Conservation (phyloP, 2,329 filamentous ascomycete genomes). For the Macrophomina pseudophaseolina region DNA sequence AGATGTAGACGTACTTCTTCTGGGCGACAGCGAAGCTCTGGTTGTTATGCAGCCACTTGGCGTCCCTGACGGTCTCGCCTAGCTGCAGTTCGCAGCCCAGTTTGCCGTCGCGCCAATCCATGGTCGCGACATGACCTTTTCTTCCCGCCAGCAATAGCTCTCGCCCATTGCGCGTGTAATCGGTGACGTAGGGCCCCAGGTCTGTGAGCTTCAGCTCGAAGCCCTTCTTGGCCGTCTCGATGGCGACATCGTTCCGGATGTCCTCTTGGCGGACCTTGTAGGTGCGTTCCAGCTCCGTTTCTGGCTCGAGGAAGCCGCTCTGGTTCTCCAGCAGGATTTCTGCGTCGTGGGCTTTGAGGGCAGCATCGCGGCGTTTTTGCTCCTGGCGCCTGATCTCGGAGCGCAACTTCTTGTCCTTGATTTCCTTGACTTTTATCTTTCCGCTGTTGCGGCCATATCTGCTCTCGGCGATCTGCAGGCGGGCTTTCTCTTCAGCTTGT, state of each 20-base stretch:
- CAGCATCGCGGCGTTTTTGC: conserved; percentile 78
- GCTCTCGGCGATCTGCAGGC: conserved; percentile 53
- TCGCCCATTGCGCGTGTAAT: conserved; percentile 89
- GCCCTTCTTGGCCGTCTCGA: conserved; percentile 88
- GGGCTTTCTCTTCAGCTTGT: conserved; percentile 37
- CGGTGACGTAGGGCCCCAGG: conserved; percentile 84
- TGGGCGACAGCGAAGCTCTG: conserved; percentile 94
- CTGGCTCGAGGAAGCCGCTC: conserved; percentile 83
- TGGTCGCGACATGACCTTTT: conserved; percentile 93
- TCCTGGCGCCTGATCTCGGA: conserved; percentile 80
- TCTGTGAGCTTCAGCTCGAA: conserved; percentile 82
- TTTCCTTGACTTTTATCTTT: conserved; percentile 70
- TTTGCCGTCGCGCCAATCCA: conserved; percentile 95
- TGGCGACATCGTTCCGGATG: conserved; percentile 72
- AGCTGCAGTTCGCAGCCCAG: conserved; percentile 90
- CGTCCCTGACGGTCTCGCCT: conserved; percentile 86
- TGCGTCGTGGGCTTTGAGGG: conserved; percentile 87
- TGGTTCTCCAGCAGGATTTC: conserved; percentile 92
- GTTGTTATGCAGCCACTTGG: conserved; percentile 92
- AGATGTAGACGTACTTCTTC: conserved; percentile 97
- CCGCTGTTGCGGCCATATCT: conserved; percentile 80
- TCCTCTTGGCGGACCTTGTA: conserved; percentile 92
- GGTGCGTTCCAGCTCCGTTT: conserved; percentile 85
- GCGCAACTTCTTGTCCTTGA: conserved; percentile 90
- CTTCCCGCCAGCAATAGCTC: conserved; percentile 84